These are phyloP conservation scores for Linnemannia elongata DNA, from an alignment of 192 early-diverging fungal species.

Conservation along the genomic window DNA sequence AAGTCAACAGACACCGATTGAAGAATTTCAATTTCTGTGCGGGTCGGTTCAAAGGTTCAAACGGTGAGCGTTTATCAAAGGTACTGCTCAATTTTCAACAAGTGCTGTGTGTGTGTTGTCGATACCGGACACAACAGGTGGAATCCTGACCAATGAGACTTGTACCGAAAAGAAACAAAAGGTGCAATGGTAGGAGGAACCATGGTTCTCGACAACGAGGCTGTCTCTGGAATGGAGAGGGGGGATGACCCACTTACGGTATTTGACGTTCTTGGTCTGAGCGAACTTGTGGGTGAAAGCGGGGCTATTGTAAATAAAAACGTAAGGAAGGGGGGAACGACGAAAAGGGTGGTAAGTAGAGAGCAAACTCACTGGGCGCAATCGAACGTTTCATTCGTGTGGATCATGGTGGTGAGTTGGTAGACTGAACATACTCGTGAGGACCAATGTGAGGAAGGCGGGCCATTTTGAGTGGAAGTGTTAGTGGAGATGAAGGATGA, in stretches of 20 bases:
- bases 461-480: not conserved
- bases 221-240: not conserved
- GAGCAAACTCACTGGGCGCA: no score
- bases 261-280: slow-evolving; percentile 15
- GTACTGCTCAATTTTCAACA: not conserved
- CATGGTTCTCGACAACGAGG: not conserved
- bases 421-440: slow-evolving; percentile 10
- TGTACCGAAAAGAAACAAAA: no score
- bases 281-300: slow-evolving; percentile 49
- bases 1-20: not conserved
- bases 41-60: not conserved
- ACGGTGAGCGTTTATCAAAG: not conserved
- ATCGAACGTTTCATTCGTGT: not conserved
- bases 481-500: not conserved
- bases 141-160: not conserved
- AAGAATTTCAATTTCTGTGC: not conserved
- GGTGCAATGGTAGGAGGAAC: not conserved
- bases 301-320: not conserved
- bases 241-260: slow-evolving; percentile 17
- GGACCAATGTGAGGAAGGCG: slow-evolving; percentile 23
- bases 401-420: no score
- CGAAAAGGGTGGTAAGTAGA: no score
- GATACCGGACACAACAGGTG: not conserved
- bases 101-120: not conserved
- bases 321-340: no score